Evolutionary conservation across 192 early-diverging fungal genomes (phyloP), one percentile per base, ranked within the genome.

Genomic region (Entomortierella parvispora): DNA sequence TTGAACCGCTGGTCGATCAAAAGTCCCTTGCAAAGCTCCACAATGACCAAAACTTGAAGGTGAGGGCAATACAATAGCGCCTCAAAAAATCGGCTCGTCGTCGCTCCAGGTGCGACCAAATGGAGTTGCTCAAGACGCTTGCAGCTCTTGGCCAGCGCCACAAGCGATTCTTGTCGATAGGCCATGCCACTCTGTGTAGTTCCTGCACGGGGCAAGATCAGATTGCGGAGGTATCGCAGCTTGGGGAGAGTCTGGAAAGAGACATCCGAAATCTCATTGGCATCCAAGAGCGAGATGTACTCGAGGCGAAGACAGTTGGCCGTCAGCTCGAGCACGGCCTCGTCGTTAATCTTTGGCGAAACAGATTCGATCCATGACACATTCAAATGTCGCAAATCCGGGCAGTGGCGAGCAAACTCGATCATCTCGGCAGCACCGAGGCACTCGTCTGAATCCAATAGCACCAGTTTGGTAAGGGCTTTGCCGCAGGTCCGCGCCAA

Each of bases 1-100:
- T 76, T 76, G 65, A 76, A 76, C 45, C 72, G 57, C 31, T 76
- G 72, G n/a, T 76, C 72, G 7, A 65, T 76, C 59, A 76, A 62
- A 11, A 76, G 58, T 18, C 65, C 65, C 31, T 76, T 76, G 65
- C 46, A 28, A n/a, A 76, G 46, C 65, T 76, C 72, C 31, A 68
- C 64, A 57, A 76, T 68, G 31, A 76, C 72, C 28, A 76, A 34
- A 14, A 76, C 72, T 33, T 76, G 72, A 10, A 76, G 53, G 43
- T 58, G 62, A 25, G 72, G 72, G 23, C 72, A 76, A 32, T 60
- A 76, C 18, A 76, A 44, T 15, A 76, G 31, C 3, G 65, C 72
- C 26, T 76, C 72, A 42, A 76, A 76, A 22, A 76, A 76, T 28
- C 65, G 65, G 40, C 72, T 76, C 20, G 72, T 68, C 17, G 53